These are phyloP conservation scores for Acephala macrosclerotiorum DNA, from an alignment of 2,329 filamentous ascomycete genomes.

Conservation along the genomic window DNA sequence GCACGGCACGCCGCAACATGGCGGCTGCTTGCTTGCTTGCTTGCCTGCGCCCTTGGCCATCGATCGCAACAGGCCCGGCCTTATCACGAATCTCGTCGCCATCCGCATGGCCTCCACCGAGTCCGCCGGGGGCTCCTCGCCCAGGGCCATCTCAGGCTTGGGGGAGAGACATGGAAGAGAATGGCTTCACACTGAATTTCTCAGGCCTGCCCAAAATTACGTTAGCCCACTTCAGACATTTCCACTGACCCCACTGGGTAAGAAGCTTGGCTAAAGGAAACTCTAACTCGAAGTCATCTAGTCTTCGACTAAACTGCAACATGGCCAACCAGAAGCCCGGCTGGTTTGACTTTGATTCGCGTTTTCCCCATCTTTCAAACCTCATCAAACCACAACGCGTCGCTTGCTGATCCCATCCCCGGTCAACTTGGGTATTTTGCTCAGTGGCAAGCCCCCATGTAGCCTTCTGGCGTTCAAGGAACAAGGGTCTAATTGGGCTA, in stretches of 20 bases:
- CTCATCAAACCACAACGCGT: constrained; percentile 7
- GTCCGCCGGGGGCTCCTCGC: no score
- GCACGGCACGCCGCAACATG: not conserved
- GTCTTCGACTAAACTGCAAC: not conserved
- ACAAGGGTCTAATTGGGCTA: not conserved
- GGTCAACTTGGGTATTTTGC: not conserved
- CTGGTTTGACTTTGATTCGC: not conserved
- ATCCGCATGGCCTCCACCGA: not conserved
- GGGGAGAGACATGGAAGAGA: constrained; percentile 5
- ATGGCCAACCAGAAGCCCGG: constrained; percentile 1
- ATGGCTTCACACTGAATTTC: constrained; percentile 1
- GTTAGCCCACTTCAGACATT: not conserved
- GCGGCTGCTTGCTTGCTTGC: not conserved
- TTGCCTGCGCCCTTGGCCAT: constrained; percentile 2
- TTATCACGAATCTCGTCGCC: constrained; percentile 3
- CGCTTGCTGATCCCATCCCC: constrained; percentile 6
- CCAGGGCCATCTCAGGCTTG: no score
- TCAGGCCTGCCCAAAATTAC: not conserved
- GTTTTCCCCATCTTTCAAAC: not conserved
- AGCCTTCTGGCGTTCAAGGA: not conserved
- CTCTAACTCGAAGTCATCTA: constrained; percentile 1
- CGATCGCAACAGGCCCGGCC: not conserved
- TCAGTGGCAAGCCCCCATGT: not conserved
- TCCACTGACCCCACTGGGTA: not conserved
- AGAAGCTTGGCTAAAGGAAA: not conserved